Evolutionary conservation across 129 eudicot genomes (phyloP).

Genomic region (Scalesia atractyloides): DNA sequence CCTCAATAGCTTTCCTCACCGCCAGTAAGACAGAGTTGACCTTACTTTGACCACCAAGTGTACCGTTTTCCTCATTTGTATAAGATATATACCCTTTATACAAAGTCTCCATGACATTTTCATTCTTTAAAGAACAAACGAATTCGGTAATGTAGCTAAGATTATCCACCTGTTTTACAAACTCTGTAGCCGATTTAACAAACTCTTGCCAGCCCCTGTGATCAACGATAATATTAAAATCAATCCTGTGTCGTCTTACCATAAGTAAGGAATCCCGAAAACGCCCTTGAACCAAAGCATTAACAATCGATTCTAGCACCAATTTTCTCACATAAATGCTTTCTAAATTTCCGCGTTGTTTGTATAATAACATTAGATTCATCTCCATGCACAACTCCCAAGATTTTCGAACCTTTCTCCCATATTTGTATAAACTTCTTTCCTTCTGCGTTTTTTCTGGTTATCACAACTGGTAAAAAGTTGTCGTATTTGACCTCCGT

Average conservation of each 20-base stretch:
- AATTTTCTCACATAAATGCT: conserved; percentile 86
- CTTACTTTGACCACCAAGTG: conserved; percentile 40
- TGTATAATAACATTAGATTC: conserved; percentile 85
- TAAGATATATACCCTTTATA: conserved; percentile 57
- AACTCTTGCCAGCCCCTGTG: conserved; percentile 80
- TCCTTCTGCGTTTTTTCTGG: conserved; percentile 56
- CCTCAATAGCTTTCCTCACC: conserved; percentile 85
- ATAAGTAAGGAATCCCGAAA: conserved; percentile 75
- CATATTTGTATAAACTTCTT: conserved; percentile 71
- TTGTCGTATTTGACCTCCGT: conserved; percentile 59
- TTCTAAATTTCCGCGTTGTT: conserved; percentile 85
- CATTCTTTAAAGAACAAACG: conserved; percentile 78
- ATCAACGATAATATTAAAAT: conserved; percentile 84
- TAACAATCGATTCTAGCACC: conserved; percentile 69
- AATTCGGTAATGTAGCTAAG: conserved; percentile 79
- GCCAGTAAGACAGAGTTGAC: conserved; percentile 65
- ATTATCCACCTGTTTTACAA: conserved; percentile 81
- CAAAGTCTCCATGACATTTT: conserved; percentile 74
- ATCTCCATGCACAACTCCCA: conserved; percentile 90
- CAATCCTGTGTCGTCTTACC: conserved; percentile 93
- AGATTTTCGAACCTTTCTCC: conserved; percentile 88
- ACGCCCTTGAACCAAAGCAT: conserved; percentile 72
- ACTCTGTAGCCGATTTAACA: conserved; percentile 65
- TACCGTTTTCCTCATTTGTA: conserved; percentile 37
- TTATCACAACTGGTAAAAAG: conserved; percentile 59